phyloP scores from a whole-genome alignment of 371 early-diverging fungal genomes.

The Lichtheimia corymbifera region DNA sequence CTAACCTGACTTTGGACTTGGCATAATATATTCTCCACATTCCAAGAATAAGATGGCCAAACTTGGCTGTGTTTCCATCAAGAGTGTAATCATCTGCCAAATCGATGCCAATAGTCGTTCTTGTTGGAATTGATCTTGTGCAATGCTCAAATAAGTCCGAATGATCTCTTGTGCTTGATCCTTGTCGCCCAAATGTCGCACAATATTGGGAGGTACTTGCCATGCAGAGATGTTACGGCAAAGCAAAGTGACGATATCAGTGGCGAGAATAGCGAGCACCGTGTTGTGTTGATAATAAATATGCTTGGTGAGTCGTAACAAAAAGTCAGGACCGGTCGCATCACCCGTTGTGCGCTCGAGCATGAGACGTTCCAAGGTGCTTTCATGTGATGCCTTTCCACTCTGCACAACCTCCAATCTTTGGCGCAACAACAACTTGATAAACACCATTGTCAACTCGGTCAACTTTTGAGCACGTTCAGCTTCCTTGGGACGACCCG shows the following conservation, averaged over 20 bases:
- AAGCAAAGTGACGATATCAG: conserved; percentile 33
- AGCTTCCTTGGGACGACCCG: conserved; percentile 32
- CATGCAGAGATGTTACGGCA: conserved; percentile 31
- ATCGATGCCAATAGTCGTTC: conserved; percentile 33
- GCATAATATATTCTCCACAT: conserved; percentile 52
- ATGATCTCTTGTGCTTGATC: conserved; percentile 41
- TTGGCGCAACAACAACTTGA: conserved; percentile 35
- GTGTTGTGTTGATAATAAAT: conserved; percentile 36
- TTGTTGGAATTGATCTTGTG: conserved; percentile 34
- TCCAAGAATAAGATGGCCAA: conserved; percentile 47
- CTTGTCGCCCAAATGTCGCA: conserved; percentile 41
- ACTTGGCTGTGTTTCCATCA: conserved; percentile 48
- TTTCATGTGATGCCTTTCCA: conserved; percentile 12
- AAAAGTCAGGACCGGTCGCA: conserved; percentile 30
- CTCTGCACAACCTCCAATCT: conserved; percentile 25
- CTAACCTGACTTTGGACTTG: conserved; percentile 42
- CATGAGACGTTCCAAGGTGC: conserved; percentile 18
- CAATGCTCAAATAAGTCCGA: conserved; percentile 32
- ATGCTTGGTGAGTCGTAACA: conserved; percentile 36
- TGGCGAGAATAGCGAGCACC: conserved; percentile 32
- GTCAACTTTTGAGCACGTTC: conserved; percentile 32
- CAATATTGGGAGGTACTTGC: conserved; percentile 39
- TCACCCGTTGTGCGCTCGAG: conserved; percentile 22
- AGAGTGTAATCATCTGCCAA: conserved; percentile 41
- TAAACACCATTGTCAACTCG: conserved; percentile 33